phyloP scores from a whole-genome alignment of 83 land plant species.

The Diphasiastrum complanatum region DNA sequence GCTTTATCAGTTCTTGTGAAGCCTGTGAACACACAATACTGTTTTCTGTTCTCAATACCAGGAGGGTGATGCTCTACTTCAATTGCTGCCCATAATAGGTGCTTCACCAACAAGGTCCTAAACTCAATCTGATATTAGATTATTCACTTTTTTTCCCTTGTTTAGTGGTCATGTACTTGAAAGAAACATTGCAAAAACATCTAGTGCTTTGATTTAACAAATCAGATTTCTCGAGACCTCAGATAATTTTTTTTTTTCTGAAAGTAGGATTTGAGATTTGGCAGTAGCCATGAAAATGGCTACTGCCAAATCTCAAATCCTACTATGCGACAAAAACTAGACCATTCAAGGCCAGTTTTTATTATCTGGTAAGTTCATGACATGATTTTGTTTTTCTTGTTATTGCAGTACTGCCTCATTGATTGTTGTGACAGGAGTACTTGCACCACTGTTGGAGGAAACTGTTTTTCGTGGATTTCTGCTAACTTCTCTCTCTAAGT shows the following conservation, averaged over 20 bases:
- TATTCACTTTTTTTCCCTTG: background rate
- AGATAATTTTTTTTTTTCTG: too few species aligned
- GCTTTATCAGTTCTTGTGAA: background rate
- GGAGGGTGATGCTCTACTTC: constrained; percentile 71
- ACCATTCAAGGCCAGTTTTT: too few species aligned
- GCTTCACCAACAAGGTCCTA: constrained; percentile 69
- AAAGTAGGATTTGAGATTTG: too few species aligned
- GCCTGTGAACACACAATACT: background rate
- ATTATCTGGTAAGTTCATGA: too few species aligned
- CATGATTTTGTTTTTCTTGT: background rate
- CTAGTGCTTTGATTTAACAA: too few species aligned
- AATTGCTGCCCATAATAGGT: constrained; percentile 83
- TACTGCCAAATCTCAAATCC: too few species aligned
- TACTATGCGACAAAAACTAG: too few species aligned
- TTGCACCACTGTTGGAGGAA: constrained; percentile 92
- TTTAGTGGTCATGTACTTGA: background rate
- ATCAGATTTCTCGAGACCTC: too few species aligned
- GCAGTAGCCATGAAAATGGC: too few species aligned
- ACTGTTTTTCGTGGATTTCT: constrained; percentile 88
- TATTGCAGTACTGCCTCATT: constrained; percentile 65
- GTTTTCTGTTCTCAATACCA: too few species aligned
- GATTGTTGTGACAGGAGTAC: constrained; percentile 75
- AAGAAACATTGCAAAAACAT: too few species aligned
- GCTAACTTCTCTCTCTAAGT: constrained; percentile 85
- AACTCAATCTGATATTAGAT: background rate